These are phyloP conservation scores for Medicago ruthenica DNA, from an alignment of 306 rosid species.

Conservation along the genomic window DNA sequence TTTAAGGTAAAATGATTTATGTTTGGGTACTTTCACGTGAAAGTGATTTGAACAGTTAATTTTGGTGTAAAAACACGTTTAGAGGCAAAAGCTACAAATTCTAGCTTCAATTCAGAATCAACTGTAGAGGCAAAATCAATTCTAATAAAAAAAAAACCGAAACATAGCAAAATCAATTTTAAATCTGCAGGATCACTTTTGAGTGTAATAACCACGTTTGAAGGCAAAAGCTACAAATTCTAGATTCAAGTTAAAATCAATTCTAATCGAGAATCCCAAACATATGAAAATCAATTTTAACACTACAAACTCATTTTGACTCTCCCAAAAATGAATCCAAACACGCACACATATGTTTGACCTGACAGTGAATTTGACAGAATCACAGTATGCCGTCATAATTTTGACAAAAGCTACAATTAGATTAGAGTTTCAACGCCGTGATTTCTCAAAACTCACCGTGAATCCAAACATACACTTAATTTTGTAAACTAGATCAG, in stretches of 20 bases:
- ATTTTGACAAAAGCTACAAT: not conserved
- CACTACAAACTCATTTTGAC: too few species aligned
- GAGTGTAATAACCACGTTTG: not conserved
- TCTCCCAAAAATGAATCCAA: not conserved
- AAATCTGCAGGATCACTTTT: not conserved
- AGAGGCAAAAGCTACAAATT: not conserved
- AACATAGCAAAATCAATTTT: not conserved
- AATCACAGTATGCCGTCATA: not conserved
- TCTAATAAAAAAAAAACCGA: not conserved
- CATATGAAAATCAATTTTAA: too few species aligned
- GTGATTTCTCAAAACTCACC: not conserved
- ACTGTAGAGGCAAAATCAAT: not conserved
- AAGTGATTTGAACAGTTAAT: not conserved
- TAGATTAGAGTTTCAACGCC: not conserved
- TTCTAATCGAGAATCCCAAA: too few species aligned
- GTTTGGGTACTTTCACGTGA: not conserved
- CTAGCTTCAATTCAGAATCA: not conserved
- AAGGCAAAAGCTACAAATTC: not conserved
- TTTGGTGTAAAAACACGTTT: not conserved
- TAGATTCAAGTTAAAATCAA: too few species aligned
- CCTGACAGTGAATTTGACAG: not conserved
- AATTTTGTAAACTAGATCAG: not conserved
- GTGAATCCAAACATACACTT: not conserved
- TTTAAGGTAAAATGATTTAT: not conserved
- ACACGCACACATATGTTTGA: not conserved